phyloP scores from a whole-genome alignment of 73 alveolate species.

The Uronychia binucleata region DNA sequence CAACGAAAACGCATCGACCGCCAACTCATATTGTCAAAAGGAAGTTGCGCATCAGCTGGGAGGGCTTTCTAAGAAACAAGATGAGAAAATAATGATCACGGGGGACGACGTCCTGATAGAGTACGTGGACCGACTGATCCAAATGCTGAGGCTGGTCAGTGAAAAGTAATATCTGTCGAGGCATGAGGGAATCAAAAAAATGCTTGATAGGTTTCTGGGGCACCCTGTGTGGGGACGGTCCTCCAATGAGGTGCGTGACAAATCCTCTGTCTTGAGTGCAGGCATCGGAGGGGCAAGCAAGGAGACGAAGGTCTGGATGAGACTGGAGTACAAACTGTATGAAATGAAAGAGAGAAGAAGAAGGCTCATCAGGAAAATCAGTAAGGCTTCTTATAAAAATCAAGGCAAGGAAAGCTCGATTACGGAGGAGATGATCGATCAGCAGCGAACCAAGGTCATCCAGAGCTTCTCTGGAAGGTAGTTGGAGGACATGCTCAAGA shows the following conservation, averaged over 20 bases:
- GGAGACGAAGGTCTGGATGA: not conserved
- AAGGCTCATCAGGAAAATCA: not conserved
- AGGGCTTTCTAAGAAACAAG: too few relatives aligned
- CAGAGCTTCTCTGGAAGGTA: not conserved
- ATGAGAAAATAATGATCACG: slow-evolving; percentile 25
- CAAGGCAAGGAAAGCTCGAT: not conserved
- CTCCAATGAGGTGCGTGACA: not conserved
- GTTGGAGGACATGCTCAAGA: not conserved
- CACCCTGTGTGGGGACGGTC: not conserved
- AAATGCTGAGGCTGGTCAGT: not conserved
- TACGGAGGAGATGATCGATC: not conserved
- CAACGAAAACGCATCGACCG: too few relatives aligned
- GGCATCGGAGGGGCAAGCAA: not conserved
- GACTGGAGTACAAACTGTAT: not conserved
- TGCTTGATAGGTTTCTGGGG: not conserved
- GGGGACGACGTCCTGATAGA: slow-evolving; percentile 38
- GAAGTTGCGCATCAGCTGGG: too few relatives aligned
- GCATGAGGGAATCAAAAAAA: not conserved
- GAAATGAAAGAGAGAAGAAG: not conserved
- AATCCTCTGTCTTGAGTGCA: not conserved
- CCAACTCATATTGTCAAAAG: too few relatives aligned
- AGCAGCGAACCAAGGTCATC: not conserved
- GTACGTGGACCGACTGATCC: slow-evolving; percentile 7
- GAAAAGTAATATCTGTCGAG: slow-evolving; percentile 3
- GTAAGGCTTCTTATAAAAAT: not conserved